These are phyloP conservation scores for Rubia occidens DNA, from an alignment of 305 asterid species.

Conservation along the genomic window DNA sequence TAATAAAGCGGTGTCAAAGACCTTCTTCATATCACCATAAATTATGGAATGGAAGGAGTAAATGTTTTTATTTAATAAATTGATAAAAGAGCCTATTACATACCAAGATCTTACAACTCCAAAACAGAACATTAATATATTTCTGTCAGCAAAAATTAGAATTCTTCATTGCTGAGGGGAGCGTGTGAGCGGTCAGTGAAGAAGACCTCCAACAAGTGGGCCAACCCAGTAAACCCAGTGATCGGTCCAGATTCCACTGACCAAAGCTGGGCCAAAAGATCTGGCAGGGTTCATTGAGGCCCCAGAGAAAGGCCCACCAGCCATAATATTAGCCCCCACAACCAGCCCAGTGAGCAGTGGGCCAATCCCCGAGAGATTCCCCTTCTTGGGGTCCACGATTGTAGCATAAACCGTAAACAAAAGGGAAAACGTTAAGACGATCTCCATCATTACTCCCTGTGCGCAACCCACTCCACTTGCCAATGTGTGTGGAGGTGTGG, in stretches of 20 bases:
- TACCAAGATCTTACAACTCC: no score
- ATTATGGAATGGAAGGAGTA: no score
- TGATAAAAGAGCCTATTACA: no score
- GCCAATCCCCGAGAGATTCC: slow-evolving; percentile 68
- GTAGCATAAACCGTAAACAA: slow-evolving; percentile 82
- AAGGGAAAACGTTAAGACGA: slow-evolving; percentile 66
- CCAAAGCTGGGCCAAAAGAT: slow-evolving; percentile 81
- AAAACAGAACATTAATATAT: no score
- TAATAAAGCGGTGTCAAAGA: no score
- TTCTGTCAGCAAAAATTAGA: slow-evolving; percentile 10
- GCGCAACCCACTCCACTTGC: slow-evolving; percentile 49
- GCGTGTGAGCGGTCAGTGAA: slow-evolving; percentile 57
- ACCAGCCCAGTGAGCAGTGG: slow-evolving; percentile 78
- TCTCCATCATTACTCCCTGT: slow-evolving; percentile 81
- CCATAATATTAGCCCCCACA: slow-evolving; percentile 90
- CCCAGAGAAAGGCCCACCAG: slow-evolving; percentile 83
- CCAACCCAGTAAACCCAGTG: slow-evolving; percentile 97
- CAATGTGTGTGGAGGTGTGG: slow-evolving; percentile 71
- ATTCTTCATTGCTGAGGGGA: slow-evolving; percentile 29
- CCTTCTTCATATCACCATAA: no score
- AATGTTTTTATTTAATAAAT: no score
- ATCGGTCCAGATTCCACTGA: slow-evolving; percentile 81
- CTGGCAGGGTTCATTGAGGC: slow-evolving; percentile 97
- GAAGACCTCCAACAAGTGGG: slow-evolving; percentile 78
- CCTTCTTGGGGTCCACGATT: slow-evolving; percentile 90